Evolutionary conservation across 2,329 filamentous ascomycete species (phyloP).

Genomic region (Neonectria magnoliae): DNA sequence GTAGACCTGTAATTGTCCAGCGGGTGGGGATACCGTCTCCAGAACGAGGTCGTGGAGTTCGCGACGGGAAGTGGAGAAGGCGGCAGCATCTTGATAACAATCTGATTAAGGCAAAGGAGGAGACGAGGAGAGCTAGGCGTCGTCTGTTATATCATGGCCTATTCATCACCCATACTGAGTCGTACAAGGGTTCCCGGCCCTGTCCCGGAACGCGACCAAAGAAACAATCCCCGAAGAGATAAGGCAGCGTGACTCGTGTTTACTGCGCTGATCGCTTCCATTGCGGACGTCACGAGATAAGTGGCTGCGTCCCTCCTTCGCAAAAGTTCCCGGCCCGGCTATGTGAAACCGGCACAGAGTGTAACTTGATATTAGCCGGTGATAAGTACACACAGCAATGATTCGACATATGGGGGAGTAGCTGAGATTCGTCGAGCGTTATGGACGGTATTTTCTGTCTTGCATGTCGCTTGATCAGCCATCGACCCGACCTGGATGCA

Average conservation of each 20-base stretch:
- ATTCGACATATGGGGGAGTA: too few species aligned
- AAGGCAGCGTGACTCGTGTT: neutral
- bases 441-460: neutral
- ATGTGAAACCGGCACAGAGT: neutral
- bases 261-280: neutral
- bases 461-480: neutral
- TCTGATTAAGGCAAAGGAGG: constrained; percentile 2
- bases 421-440: too few species aligned
- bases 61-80: constrained; percentile 22
- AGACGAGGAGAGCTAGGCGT: neutral
- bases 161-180: neutral
- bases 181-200: neutral
- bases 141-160: constrained; percentile 17
- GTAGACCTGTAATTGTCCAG: constrained; percentile 18
- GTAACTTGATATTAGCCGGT: neutral
- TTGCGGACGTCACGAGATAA: neutral
- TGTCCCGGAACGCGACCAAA: constrained; percentile 8
- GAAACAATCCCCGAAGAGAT: neutral
- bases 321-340: neutral
- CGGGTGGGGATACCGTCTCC: constrained; percentile 16
- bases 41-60: constrained; percentile 23
- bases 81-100: constrained; percentile 15
- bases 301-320: neutral
- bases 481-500: neutral
- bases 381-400: too few species aligned